phyloP scores from a whole-genome alignment of 768 basidiomycete genomes.

The Atractiella rhizophila region DNA sequence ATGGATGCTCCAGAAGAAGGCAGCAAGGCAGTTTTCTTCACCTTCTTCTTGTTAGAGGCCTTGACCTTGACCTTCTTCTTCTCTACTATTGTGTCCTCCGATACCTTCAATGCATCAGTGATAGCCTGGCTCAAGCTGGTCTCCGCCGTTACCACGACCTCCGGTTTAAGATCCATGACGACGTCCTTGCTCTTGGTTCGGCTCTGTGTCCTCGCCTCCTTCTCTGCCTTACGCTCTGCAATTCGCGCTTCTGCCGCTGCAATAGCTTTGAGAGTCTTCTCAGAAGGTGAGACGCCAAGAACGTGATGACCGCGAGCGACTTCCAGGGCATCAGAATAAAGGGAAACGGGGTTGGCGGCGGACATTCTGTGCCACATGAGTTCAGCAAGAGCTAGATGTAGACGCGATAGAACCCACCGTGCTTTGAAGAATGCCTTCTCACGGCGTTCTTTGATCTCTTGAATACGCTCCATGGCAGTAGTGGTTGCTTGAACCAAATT shows the following conservation, averaged over 20 bases:
- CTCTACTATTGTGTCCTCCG: background rate
- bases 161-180: constrained; percentile 9
- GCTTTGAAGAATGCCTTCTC: constrained; percentile 93
- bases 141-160: constrained; percentile 7
- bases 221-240: constrained; percentile 9
- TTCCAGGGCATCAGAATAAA: constrained; percentile 14
- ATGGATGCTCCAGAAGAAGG: no score
- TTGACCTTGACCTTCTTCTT: constrained; percentile 11
- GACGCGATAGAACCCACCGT: constrained; percentile 20
- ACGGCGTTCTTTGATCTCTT: constrained; percentile 68
- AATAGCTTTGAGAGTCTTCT: constrained; percentile 13
- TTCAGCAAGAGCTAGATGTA: background rate
- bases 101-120: background rate
- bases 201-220: constrained; percentile 12
- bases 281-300: constrained; percentile 11
- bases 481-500: constrained; percentile 76
- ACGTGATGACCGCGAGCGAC: constrained; percentile 14
- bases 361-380: constrained; percentile 10
- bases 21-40: no score
- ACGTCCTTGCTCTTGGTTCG: constrained; percentile 7
- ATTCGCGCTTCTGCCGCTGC: constrained; percentile 12
- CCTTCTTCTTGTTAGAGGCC: constrained; percentile 12
- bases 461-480: constrained; percentile 83
- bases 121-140: constrained; percentile 8
- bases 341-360: constrained; percentile 10